These are phyloP conservation scores for Chrysopogon serrulatus DNA, from an alignment of 176 grass and related monocot species.

Conservation along the genomic window DNA sequence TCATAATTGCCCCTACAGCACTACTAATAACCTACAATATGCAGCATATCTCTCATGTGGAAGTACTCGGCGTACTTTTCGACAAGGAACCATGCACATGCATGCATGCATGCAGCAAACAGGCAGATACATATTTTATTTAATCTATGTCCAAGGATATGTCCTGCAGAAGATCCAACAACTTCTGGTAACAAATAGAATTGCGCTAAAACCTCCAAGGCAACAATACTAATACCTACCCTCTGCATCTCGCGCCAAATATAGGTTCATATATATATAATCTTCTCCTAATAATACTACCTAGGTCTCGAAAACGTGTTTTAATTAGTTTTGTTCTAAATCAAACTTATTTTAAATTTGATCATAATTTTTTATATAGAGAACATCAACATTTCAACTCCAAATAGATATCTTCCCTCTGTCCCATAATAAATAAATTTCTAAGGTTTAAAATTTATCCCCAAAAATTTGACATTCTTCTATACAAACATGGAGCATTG, in stretches of 20 bases:
- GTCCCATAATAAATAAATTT: too few relatives aligned
- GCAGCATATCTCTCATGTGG: not conserved
- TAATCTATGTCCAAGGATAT: not conserved
- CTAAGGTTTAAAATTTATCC: too few relatives aligned
- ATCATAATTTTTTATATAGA: too few relatives aligned
- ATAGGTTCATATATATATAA: too few relatives aligned
- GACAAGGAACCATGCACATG: not conserved
- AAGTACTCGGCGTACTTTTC: constrained; percentile 4
- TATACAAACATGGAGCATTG: too few relatives aligned
- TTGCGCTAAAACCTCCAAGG: not conserved
- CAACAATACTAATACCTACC: not conserved
- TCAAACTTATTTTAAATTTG: too few relatives aligned
- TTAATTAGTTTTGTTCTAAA: not conserved
- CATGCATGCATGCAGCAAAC: too few relatives aligned
- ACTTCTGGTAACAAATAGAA: not conserved
- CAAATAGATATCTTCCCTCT: too few relatives aligned
- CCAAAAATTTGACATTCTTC: too few relatives aligned
- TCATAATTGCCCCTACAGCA: not conserved
- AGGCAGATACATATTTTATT: not conserved
- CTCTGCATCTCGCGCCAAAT: too few relatives aligned
- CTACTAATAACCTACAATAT: not conserved
- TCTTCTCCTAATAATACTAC: not conserved
- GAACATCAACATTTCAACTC: too few relatives aligned
- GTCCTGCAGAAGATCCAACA: not conserved
- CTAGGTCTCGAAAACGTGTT: not conserved